Percentiles rank a stretch among this genome's conserved stretches.
Conservation (phyloP, 495 filamentous ascomycete genomes). For the Penicillium verhagenii region DNA sequence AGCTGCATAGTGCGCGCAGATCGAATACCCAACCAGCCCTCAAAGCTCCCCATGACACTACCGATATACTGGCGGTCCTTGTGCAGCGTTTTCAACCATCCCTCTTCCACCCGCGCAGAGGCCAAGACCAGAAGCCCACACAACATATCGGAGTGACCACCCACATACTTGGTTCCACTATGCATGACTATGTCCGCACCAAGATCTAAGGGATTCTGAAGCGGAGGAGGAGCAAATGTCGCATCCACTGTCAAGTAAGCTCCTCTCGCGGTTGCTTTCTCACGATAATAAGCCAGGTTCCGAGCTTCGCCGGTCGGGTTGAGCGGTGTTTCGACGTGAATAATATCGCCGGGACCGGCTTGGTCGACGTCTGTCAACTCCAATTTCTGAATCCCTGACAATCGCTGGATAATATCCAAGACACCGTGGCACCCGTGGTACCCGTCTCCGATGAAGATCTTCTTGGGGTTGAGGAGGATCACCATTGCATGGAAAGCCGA, state of each 20-base stretch:
- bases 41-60: constrained; percentile 80
- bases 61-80: constrained; percentile 72
- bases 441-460: constrained; percentile 72
- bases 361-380: constrained; percentile 57
- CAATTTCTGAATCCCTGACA: constrained; percentile 66
- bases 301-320: constrained; percentile 82
- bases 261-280: constrained; percentile 64
- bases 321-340: constrained; percentile 86
- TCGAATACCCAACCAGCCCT: constrained; percentile 85
- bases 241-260: constrained; percentile 77
- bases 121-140: constrained; percentile 73
- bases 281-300: constrained; percentile 63
- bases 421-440: constrained; percentile 93
- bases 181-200: constrained; percentile 88
- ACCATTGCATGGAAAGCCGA: constrained; percentile 82
- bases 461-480: constrained; percentile 68
- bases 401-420: constrained; percentile 61
- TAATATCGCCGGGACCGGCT: constrained; percentile 70
- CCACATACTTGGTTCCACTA: constrained; percentile 89
- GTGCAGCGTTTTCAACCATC: constrained; percentile 55
- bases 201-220: constrained; percentile 76
- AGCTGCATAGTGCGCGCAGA: constrained; percentile 82
- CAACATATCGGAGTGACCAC: constrained; percentile 91
- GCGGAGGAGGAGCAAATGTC: constrained; percentile 86
- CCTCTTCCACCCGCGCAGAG: constrained; percentile 29